Percentiles rank a stretch among this genome's conserved stretches.
Evolutionary conservation across 2,329 filamentous ascomycete species (phyloP).

Genomic region (Rhynchosporium agropyri): DNA sequence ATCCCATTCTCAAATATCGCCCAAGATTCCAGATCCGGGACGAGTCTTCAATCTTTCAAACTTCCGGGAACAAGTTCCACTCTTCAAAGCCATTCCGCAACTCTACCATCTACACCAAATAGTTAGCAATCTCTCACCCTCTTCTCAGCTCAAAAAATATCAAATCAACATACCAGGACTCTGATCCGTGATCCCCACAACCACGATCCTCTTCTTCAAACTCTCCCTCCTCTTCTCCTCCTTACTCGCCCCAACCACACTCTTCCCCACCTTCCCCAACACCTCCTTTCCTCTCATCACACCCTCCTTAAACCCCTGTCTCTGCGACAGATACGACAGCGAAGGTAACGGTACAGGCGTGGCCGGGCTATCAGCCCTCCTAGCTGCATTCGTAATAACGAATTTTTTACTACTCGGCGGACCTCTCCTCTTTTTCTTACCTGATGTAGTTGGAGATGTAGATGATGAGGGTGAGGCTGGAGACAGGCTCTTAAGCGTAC

Average conservation of each 20-base stretch:
- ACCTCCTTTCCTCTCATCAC: constrained; percentile 28
- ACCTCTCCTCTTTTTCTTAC: not conserved
- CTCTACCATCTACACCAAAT: constrained; percentile 25
- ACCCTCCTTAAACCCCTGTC: constrained; percentile 26
- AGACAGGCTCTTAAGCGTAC: constrained; percentile 26
- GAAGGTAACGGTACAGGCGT: constrained; percentile 24
- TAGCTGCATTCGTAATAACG: constrained; percentile 23
- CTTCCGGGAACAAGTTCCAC: not conserved
- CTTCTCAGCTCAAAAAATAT: not conserved
- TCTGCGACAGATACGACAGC: not conserved
- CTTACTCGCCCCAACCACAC: constrained; percentile 19
- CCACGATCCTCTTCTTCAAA: constrained; percentile 36
- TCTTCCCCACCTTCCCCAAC: constrained; percentile 31
- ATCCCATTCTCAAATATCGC: not conserved
- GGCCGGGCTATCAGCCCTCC: constrained; percentile 28
- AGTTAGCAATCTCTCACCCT: constrained; percentile 12
- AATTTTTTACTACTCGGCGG: constrained; percentile 14
- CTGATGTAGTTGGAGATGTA: not conserved
- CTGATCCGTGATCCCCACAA: constrained; percentile 36
- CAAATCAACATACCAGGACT: constrained; percentile 30
- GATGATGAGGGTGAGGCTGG: constrained; percentile 8
- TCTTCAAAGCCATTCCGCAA: constrained; percentile 32
- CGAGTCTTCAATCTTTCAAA: not conserved
- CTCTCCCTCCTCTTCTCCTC: constrained; percentile 33
- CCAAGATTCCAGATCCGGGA: not conserved